Base-by-base conservation (phyloP, 768 basidiomycete species). In the Punctularia strigosozonata region DNA sequence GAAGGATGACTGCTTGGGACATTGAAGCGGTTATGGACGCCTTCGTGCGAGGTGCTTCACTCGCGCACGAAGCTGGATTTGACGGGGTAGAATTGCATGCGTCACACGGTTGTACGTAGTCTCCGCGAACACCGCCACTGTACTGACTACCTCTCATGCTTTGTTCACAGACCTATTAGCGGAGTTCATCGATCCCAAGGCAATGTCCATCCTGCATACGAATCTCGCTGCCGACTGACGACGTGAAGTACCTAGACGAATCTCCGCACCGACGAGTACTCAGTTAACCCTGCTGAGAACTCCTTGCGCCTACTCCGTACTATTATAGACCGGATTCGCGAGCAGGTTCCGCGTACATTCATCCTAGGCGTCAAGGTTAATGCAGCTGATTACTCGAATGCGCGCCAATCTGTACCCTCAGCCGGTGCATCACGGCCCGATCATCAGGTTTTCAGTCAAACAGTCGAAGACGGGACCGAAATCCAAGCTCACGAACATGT, bases 61-160 rank as follows among this genome's bases (percentile, higher is more conserved):
- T 84, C 23, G 87, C 86, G 6, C 55, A 65, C 14, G 53, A 69
- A 38, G 61, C 80, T 28, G 87, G 86, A 0, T 92, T 90, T 53
- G 86, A 94, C 45, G 91, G 92, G 0, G 61, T 94, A 3, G 75
- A 95, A 50, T 44, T 97, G 7, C 92, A 95, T 54, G 80, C 67
- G 19, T 80, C 80, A 1, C 89, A 92, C 56, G 89, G 89, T 25
- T 91, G 83, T 87, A 39, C 57, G 83, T 72, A 4, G n/a, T n/a
- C n/a, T n/a, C n/a, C n/a, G n/a, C n/a, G n/a, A n/a, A n/a, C n/a
- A n/a, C n/a, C n/a, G n/a, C n/a, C n/a, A n/a, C n/a, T n/a, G n/a
- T n/a, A n/a, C n/a, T n/a, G n/a, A n/a, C 15, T 8, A 28, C 26
- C 26, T 15, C 8, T 28, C 10, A 28, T 15, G 15, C 26, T 28